Evolutionary conservation across 106 monocot genomes (phyloP), one percentile per base, ranked within the genome.

Genomic region (Acorus gramineus): DNA sequence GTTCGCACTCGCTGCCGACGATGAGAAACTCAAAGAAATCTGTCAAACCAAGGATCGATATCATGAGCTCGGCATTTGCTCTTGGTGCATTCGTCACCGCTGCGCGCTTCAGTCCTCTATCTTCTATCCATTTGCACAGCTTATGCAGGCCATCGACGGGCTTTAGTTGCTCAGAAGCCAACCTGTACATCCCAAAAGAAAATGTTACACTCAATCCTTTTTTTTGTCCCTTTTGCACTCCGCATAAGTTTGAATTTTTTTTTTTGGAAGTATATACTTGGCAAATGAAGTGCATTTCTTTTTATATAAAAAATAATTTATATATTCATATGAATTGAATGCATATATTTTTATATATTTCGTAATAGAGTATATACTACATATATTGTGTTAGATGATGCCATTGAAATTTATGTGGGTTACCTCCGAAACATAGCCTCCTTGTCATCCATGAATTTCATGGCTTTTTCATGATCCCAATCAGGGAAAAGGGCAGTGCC

Each of bases 51-150:
- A 95, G 72, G 55, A 81, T 57, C 2, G 84, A 78, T 55, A 95
- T 77, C 82, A 95, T 90, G 12, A 90, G 80, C 64, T 95, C 87
- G 11, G 95, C 95, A 66, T 95, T 90, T 6, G 68, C 54, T 60
- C 90, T 71, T 8, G 90, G 86, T 51, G 94, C 84, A 62, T 95
- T 95, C 8, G 89, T 90, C 6, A 93, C 90, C n/a, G 84, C 94
- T 3, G 86, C 94, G 3, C 80, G 78, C 74, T 90, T 90, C 59
- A 87, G 11, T 2, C 84, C 82, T 12, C 46, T 73, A 12, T 85
- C 82, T n/a, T 77, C 66, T 1, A 85, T 59, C 90, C 90, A 95
- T 60, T 82, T 78, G 50, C 90, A 85, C 4, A 90, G 50, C 59
- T 82, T 80, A 53, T 74, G 72, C 9, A 94, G 80, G 44, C 90